A percentile compares a stretch with the other conserved stretches of the same genome.
These are phyloP conservation scores for Strobilomyces dryophilus DNA, from an alignment of 768 basidiomycete genomes.

Conservation along the genomic window DNA sequence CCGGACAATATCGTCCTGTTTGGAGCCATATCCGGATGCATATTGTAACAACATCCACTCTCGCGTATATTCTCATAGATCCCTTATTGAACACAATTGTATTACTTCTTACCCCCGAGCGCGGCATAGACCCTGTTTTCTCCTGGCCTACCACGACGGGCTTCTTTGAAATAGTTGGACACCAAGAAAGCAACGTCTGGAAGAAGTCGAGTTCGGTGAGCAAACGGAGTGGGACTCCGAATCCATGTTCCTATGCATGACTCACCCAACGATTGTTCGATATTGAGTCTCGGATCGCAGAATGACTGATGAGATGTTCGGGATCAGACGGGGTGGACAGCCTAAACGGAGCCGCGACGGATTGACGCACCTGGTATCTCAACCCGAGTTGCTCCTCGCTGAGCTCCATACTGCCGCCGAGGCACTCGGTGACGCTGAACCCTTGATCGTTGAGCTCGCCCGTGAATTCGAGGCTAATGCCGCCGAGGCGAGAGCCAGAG, in stretches of 20 bases:
- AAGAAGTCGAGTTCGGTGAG: not conserved
- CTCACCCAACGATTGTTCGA: constrained; percentile 90
- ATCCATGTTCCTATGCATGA: constrained; percentile 1
- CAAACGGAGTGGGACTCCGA: not conserved
- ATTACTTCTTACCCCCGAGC: constrained; percentile 26
- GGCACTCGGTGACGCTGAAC: constrained; percentile 93
- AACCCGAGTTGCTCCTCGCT: constrained; percentile 85
- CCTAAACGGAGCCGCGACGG: not conserved
- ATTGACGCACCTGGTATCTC: constrained; percentile 69
- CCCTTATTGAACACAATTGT: not conserved
- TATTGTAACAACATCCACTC: constrained; percentile 4
- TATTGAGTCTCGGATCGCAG: constrained; percentile 92
- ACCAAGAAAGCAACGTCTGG: constrained; percentile 83
- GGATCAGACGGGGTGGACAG: not conserved
- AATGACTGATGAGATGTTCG: constrained; percentile 54
- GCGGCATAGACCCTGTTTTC: constrained; percentile 27
- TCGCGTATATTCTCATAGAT: constrained; percentile 17
- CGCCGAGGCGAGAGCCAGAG: constrained; percentile 71
- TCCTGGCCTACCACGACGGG: constrained; percentile 39
- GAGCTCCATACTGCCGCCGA: constrained; percentile 95
- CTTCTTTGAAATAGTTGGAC: constrained; percentile 74
- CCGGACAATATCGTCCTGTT: not conserved
- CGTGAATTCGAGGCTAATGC: constrained; percentile 88
- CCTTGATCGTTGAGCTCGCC: constrained; percentile 89
- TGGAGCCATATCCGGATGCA: not conserved